A percentile compares a stretch with the other conserved stretches of the same genome.
Evolutionary conservation across 345 rosid species (phyloP).

Genomic region (Bretschneidera sinensis): DNA sequence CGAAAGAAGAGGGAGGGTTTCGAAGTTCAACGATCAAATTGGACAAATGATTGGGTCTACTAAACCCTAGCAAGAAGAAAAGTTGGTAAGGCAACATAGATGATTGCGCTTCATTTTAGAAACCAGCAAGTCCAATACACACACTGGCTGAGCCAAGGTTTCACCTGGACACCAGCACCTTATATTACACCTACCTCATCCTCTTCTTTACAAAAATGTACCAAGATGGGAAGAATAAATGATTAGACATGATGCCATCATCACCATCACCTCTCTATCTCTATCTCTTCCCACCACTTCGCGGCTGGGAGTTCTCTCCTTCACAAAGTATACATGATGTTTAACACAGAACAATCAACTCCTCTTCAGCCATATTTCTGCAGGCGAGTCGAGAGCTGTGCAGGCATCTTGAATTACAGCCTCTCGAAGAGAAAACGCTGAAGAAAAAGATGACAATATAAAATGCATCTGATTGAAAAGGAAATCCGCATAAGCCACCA

Average conservation of each 20-base stretch:
- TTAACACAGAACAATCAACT: conserved; percentile 7
- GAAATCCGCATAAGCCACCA: conserved; percentile 10
- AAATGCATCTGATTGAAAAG: conserved; percentile 7
- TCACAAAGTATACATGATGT: no score
- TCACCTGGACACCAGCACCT: conserved; percentile 23
- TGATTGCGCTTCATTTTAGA: not conserved
- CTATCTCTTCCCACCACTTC: not conserved
- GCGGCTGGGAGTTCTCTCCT: conserved; percentile 1
- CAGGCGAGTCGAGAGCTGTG: not conserved
- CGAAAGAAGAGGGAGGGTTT: no score
- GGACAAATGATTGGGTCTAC: no score
- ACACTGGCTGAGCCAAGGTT: conserved; percentile 22
- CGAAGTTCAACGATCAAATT: no score
- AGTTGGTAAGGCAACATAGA: not conserved
- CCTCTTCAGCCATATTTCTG: conserved; percentile 13
- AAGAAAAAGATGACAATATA: conserved; percentile 15
- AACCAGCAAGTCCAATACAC: no score
- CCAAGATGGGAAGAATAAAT: not conserved
- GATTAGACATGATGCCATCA: not conserved
- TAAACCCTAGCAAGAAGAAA: no score
- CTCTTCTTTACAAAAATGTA: conserved; percentile 34
- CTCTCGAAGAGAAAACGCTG: conserved; percentile 15
- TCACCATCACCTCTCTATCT: not conserved
- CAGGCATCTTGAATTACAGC: conserved; percentile 8
- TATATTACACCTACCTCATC: conserved; percentile 23